Base-by-base conservation (phyloP, 805 yeast species). In the Suhomyces canberraensis region DNA sequence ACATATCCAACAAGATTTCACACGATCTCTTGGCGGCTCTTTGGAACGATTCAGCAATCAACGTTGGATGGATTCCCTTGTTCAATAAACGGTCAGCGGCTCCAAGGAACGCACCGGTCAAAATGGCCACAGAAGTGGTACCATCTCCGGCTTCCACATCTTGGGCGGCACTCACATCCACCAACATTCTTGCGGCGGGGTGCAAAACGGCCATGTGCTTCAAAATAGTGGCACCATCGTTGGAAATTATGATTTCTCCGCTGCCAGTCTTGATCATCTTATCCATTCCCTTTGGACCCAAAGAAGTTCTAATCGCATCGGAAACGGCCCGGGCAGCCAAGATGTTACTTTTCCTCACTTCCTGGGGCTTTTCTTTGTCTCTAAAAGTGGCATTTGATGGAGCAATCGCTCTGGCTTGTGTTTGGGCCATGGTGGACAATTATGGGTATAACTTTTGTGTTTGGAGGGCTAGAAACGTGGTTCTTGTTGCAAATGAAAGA, bases 111-210 rank as follows among this genome's bases (percentile, higher is more conserved):
- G 97, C 91, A 25, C 98, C 99, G 4, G 97, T 87, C 44, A 93
- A 72, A 37, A 93, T 91, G 19, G 95, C 98, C 21, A 93, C 98
- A 2, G 96, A 83, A 0, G 99, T 93, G 22, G 99, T 93, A 46
- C 99, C 99, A 60, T 93, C 99, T 38, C 99, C 99, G n/a, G 98
- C 98, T 63, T 90, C 99, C 25, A 90, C 84, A 53, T 93, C 99
- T 66, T 93, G 99, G 1, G 98, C 98, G 28, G 90, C 96, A 41
- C 95, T 84, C 18, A 93, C 86, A 58, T 93, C 98, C 30, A 93
- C 98, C 54, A 77, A 60, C 98, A 93, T 93, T 56, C 89, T 84
- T 1, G 98, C 98, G 2, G 96, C 99, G 2, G 99, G 99, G 60
- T 93, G 98, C 58, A 93, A 75, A 34, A 93, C 95, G 1, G 98